Evolutionary conservation across 257 asterid genomes (phyloP), one percentile per base, ranked within the genome.

Genomic region (Scutellaria baicalensis): DNA sequence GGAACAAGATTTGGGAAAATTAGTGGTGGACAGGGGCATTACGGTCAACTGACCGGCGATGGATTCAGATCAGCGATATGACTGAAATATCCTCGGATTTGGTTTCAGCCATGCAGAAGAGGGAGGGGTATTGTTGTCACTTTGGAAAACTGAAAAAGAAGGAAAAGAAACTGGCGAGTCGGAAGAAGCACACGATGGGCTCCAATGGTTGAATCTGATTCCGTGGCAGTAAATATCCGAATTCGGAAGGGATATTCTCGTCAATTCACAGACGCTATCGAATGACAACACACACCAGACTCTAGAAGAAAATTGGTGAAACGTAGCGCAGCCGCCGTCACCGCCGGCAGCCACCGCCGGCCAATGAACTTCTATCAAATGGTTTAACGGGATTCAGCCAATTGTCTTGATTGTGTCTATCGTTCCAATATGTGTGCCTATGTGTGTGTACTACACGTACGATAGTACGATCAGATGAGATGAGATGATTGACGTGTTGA

Each of bases 141-240:
- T 47, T 52, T 1, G 9, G 39, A 68, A 27, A 74, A 70, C 43
- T 59, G 69, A 66, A 57, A 74, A 73, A 3, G 33, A 64, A 27
- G 11, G 40, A 44, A 20, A 18, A 11, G 9, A 38, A 59, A 51
- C 67, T 23, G n/a, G 7, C 39, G 45, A n/a, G 21, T 47, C n/a
- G n/a, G 74, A 43, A 59, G 76, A 36, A 49, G 69, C 66, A 13
- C 45, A 45, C 23, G 63, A 58, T 66, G 73, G 38, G 45, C 71
- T 49, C 65, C 59, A 67, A 76, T 73, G 75, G 80, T 44, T 64
- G 75, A 66, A 78, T 80, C 82, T 64, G 82, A 75, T 83, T 82
- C 75, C 72, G 72, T 78, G 77, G 76, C 72, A 68, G 82, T 36
- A 77, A 57, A 72, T 67, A 79, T 69, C 78, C 78, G 31, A 33